Percentiles rank a stretch among this genome's conserved stretches.
Conservation (phyloP, 2,329 filamentous ascomycete genomes). For the Aspergillus versicolor region DNA sequence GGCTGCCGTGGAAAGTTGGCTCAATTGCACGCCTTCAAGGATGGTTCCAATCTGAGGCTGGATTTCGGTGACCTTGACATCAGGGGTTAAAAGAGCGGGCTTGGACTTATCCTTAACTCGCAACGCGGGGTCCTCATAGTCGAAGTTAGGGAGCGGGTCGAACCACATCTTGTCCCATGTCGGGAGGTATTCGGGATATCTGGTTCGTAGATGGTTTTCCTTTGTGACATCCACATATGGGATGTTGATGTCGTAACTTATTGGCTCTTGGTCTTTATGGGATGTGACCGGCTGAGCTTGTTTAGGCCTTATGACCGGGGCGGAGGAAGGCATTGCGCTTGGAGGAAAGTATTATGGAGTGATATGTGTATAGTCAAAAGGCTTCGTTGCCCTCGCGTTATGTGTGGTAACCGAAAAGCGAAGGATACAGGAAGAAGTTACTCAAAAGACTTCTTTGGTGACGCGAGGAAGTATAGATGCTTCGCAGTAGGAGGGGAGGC, state of each 20-base stretch:
- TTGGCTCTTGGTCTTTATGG: slow-evolving; percentile 32
- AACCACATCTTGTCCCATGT: slow-evolving; percentile 50
- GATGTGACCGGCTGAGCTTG: slow-evolving; percentile 24
- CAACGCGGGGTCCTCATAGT: slow-evolving; percentile 48
- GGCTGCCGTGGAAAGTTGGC: slow-evolving; percentile 46
- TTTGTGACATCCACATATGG: slow-evolving; percentile 47
- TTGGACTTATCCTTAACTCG: slow-evolving; percentile 43
- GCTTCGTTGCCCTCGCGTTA: not conserved
- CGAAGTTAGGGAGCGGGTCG: slow-evolving; percentile 45
- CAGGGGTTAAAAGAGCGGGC: slow-evolving; percentile 34
- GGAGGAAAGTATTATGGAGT: not conserved
- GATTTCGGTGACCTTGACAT: slow-evolving; percentile 38
- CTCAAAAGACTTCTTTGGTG: slow-evolving; percentile 1
- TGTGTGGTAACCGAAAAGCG: not conserved
- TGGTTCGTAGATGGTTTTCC: slow-evolving; percentile 36
- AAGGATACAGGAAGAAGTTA: not conserved
- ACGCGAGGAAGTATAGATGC: slow-evolving; percentile 5
- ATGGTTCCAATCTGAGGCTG: slow-evolving; percentile 45
- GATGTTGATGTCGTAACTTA: slow-evolving; percentile 50
- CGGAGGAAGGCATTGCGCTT: slow-evolving; percentile 33
- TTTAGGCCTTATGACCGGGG: slow-evolving; percentile 29
- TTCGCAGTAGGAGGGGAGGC: not conserved
- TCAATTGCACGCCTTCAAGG: slow-evolving; percentile 48
- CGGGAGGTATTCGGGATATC: slow-evolving; percentile 48
- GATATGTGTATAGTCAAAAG: not conserved